Base-by-base conservation (phyloP, 768 basidiomycete species). In the Auricularia sp. region DNA sequence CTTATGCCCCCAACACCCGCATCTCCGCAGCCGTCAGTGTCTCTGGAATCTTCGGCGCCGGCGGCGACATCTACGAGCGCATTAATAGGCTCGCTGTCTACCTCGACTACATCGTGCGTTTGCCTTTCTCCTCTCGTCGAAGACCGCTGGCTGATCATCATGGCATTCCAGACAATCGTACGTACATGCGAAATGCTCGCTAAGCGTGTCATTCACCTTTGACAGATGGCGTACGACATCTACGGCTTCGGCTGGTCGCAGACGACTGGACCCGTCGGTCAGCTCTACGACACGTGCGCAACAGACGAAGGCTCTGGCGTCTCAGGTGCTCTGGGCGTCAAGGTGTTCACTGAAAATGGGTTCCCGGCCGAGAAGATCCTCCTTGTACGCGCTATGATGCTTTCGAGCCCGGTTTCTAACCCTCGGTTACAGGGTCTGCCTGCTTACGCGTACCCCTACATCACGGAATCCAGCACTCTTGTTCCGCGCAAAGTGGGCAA, bases 351-450 rank as follows among this genome's bases (percentile, higher is more conserved):
- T 29, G 56, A 59, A 21, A 8, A 14, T 7, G 56, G 56, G 2
- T 59, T 59, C 56, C 56, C 56, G 56, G 56, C 56, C 24, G 24
- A 59, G 56, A 59, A 59, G 56, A 24, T 59, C 33, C 56, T 59
- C 6, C 56, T 59, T 29, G 54, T 54, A 8, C 54, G 54, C n/a
- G 8, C 39, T 42, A 7, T 8, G 8, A 7, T 14, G 13, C 1
- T 7, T 14, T 42, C 39, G 8, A 42, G 8, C 13, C 13, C 8
- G 7, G 39, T 8, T 42, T 42, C 39, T 42, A 42, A 42, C 8
- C 39, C 7, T 42, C 39, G 7, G 7, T 14, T 42, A 42, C 39
- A 42, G 39, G 56, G 56, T 29, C 6, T 59, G 34, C 56, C 56
- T 4, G 56, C 56, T 8, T 59, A 59, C 56, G 24, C 56, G 56